A percentile compares a stretch with the other conserved stretches of the same genome.
Evolutionary conservation across 805 yeast genomes (phyloP).

Genomic region (Jamesozyma piceae): DNA sequence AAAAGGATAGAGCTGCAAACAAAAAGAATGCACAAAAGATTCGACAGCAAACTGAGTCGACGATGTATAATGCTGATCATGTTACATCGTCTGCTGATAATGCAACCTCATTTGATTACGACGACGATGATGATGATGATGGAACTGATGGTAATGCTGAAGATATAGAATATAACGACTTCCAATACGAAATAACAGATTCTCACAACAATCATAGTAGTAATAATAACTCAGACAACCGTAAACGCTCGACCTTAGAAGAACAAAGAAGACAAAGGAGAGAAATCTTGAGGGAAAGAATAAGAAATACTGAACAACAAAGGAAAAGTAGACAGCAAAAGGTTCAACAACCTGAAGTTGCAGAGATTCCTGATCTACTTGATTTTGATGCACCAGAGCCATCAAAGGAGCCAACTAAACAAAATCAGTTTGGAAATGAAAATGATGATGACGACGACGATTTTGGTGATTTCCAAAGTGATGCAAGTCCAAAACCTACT

Average conservation of each 20-base stretch:
- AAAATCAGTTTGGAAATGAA: background rate
- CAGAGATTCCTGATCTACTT: conserved; percentile 25
- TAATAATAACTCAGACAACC: conserved; percentile 4
- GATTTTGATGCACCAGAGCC: conserved; percentile 20
- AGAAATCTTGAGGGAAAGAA: conserved; percentile 29
- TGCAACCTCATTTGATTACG: conserved; percentile 11
- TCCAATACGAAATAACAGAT: conserved; percentile 5
- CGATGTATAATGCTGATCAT: conserved; percentile 15
- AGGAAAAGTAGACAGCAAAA: conserved; percentile 19
- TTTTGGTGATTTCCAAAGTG: conserved; percentile 32
- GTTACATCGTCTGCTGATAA: background rate
- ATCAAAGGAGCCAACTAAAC: background rate
- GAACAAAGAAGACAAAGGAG: conserved; percentile 32
- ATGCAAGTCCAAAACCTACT: conserved; percentile 9
- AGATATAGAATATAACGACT: conserved; percentile 4
- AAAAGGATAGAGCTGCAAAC: conserved; percentile 24
- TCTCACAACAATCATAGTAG: background rate
- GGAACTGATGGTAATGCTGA: conserved; percentile 9
- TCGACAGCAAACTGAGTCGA: conserved; percentile 17
- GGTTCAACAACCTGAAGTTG: conserved; percentile 17
- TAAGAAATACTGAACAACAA: conserved; percentile 27
- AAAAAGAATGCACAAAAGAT: conserved; percentile 26
- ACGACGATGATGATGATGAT: conserved; percentile 14
- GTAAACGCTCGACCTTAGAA: conserved; percentile 23
- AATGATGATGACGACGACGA: conserved; percentile 26